Base-by-base conservation (phyloP, 371 early-diverging fungal genomes). In the Batkoa obscura region DNA sequence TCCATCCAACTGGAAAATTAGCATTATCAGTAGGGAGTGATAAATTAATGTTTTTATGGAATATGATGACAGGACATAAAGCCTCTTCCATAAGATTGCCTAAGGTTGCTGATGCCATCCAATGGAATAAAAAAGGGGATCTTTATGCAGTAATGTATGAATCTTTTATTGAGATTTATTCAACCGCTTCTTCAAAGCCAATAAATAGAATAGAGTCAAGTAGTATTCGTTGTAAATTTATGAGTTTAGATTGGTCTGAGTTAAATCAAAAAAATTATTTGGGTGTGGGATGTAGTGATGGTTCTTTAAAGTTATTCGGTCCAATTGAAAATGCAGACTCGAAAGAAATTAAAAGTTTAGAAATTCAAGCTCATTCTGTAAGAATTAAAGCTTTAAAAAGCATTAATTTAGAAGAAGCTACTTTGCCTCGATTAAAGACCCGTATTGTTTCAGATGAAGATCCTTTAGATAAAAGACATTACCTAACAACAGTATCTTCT, bases 1-100 rank as follows among this genome's bases (percentile, higher is more conserved):
- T 91, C 36, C 98, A 97, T 70, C 94, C 96, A 12, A 74, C 85
- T 3, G 98, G 95, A 32, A 90, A 88, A 65, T 73, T 97, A 55
- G 84, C 92, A 9, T 62, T 94, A 45, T 82, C 83, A 4, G 91
- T 91, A 5, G 71, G 81, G 9, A 68, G 61, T 47, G 95, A 97
- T 62, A 77, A 78, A 38, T 78, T 82, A n/a, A 69, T 89, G 38
- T 75, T 83, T 50, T 61, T 86, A 46, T 97, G 96, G 95, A 90
- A 97, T 63, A 64, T 96, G 61, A 76, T 86, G 59, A 79, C 79
- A 42, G 95, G 88, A 30, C 72, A 75, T 34, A 84, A 87, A 63
- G 88, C 90, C 0, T 80, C 80, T 62, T 72, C 72, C 23, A 69
- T 68, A 43, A 77, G 75, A 55, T 57, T 85, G 32, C 8, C 34